Evolutionary conservation across 164 flowering plant species (phyloP).

Genomic region (Magnolia changhungtana): DNA sequence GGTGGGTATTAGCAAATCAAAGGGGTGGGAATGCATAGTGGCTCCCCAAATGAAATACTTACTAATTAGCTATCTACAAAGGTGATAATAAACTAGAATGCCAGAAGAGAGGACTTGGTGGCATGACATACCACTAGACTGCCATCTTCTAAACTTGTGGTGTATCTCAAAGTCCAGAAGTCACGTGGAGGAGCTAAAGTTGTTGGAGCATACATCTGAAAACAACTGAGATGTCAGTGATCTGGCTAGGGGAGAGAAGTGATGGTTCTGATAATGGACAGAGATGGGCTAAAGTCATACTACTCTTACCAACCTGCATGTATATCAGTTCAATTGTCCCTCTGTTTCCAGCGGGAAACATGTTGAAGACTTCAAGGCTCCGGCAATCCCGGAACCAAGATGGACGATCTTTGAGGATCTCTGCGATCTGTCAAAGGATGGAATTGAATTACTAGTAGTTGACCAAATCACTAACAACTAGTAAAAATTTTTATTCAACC

Average conservation of each 20-base stretch:
- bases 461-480: neutral
- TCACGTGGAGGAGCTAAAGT: conserved; percentile 92
- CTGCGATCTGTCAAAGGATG: conserved; percentile 61
- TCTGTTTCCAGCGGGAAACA: conserved; percentile 86
- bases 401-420: conserved; percentile 94
- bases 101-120: too few species aligned
- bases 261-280: neutral
- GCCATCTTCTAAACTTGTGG: conserved; percentile 79
- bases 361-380: conserved; percentile 78
- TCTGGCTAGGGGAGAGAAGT: neutral
- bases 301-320: conserved; percentile 59
- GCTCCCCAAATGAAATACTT: too few species aligned
- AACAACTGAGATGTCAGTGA: conserved; percentile 2
- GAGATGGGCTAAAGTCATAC: neutral
- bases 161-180: conserved; percentile 92
- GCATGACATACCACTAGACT: conserved; percentile 75
- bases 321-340: conserved; percentile 87
- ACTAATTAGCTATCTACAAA: neutral
- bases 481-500: neutral
- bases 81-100: neutral
- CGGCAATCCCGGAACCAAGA: conserved; percentile 98
- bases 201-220: conserved; percentile 88
- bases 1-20: too few species aligned
- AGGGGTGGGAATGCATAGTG: too few species aligned
- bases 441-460: neutral